A percentile compares a stretch with the other conserved stretches of the same genome.
Conservation (phyloP, 2,329 filamentous ascomycete species). For the Cladophialophora exuberans region DNA sequence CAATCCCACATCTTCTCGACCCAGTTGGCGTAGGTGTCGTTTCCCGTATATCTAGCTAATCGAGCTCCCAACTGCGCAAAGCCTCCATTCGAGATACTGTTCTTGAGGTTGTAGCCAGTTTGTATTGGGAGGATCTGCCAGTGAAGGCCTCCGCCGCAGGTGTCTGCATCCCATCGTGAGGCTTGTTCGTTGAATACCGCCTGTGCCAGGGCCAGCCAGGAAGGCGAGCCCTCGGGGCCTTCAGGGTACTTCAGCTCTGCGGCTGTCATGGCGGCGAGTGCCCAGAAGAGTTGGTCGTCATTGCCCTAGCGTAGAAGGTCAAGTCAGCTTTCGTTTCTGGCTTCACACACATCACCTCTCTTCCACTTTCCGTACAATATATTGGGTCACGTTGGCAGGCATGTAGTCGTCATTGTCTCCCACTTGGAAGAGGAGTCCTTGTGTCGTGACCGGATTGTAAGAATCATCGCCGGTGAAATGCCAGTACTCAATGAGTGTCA, state of each 20-base stretch:
- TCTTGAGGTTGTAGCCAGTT: slow-evolving; percentile 64
- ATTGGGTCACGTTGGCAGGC: slow-evolving; percentile 45
- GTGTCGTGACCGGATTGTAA: slow-evolving; percentile 63
- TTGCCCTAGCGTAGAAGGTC: slow-evolving; percentile 49
- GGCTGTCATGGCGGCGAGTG: slow-evolving; percentile 66
- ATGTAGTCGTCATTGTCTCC: slow-evolving; percentile 64
- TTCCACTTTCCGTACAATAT: no score
- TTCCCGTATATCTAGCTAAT: slow-evolving; percentile 77
- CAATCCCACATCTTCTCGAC: slow-evolving; percentile 64
- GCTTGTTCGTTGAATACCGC: slow-evolving; percentile 74
- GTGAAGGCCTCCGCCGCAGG: slow-evolving; percentile 73
- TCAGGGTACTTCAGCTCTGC: slow-evolving; percentile 67
- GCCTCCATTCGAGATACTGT: slow-evolving; percentile 59
- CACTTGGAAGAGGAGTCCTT: slow-evolving; percentile 64
- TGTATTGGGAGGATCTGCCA: slow-evolving; percentile 85
- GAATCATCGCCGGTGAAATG: slow-evolving; percentile 64
- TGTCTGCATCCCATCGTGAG: slow-evolving; percentile 67
- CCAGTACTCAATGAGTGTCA: slow-evolving; percentile 69
- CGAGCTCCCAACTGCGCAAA: slow-evolving; percentile 65
- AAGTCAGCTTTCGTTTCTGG: background rate
- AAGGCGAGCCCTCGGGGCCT: slow-evolving; percentile 46
- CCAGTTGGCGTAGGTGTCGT: slow-evolving; percentile 76
- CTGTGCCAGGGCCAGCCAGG: slow-evolving; percentile 61
- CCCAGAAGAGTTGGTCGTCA: slow-evolving; percentile 74
- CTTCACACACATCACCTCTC: background rate